These are phyloP conservation scores for Eruca vesicaria DNA, from an alignment of 441 rosid species.

Conservation along the genomic window DNA sequence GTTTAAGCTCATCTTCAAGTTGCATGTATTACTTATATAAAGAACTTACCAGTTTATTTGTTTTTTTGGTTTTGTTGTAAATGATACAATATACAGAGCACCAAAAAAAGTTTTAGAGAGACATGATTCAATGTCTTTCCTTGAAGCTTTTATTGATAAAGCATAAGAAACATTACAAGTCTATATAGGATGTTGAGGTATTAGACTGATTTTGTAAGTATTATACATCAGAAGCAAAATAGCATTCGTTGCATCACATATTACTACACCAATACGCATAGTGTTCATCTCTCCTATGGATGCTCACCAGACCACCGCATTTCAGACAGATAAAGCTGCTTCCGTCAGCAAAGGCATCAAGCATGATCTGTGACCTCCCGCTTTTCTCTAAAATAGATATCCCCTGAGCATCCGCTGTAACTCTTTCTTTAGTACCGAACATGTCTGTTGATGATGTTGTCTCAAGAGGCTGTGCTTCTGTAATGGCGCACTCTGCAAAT, in stretches of 20 bases:
- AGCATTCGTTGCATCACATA: conserved; percentile 24
- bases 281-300: conserved; percentile 84
- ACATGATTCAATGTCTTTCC: not conserved
- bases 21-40: too few species aligned
- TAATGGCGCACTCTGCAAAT: conserved; percentile 93
- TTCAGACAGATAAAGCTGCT: conserved; percentile 90
- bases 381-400: conserved; percentile 76
- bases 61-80: too few species aligned
- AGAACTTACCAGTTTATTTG: too few species aligned
- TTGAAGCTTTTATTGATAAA: not conserved
- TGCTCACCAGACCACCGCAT: conserved; percentile 93
- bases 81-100: not conserved
- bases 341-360: conserved; percentile 89
- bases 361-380: conserved; percentile 75
- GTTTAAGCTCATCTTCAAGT: not conserved
- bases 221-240: not conserved
- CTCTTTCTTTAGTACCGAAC: conserved; percentile 21
- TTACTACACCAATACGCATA: conserved; percentile 80
- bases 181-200: not conserved
- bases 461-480: conserved; percentile 68
- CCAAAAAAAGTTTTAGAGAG: not conserved
- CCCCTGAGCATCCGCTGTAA: conserved; percentile 41
- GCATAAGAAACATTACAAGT: conserved; percentile 10
- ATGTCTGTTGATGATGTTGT: conserved; percentile 15
- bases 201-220: not conserved